Base-by-base conservation (phyloP, 2,329 filamentous ascomycete species). In the Alternaria sp. region DNA sequence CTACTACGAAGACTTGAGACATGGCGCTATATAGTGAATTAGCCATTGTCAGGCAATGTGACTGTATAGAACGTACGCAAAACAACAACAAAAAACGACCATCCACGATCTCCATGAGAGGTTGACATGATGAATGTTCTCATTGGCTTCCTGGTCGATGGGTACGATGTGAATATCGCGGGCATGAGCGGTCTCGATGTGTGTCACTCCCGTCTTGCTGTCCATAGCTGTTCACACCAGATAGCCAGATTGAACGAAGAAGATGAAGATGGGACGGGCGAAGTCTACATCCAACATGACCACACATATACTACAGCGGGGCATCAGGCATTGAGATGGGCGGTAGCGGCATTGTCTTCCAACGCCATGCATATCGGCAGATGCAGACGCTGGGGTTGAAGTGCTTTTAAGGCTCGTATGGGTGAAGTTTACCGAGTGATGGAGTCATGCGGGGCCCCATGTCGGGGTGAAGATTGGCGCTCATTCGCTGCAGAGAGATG, bases 31-130 rank as follows among this genome's bases (percentile, higher is more conserved):
- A 36, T 5, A 4, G 7, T 5, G 13, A 42, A 36, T 70, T 23
- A 68, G 57, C 28, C n/a, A 2, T 9, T 5, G 5, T 1, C 29
- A 13, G 1, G 28, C 6, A 77, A 76, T 61, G 3, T 11, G 10
- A 6, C 5, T 7, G 21, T 17, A 7, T 4, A 8, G 34, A 5
- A 10, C 70, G 17, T 63, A 74, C 71, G 75, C 76, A 57, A 85
- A 86, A 61, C 82, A 85, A 17, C 81, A 82, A 21, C 85, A 70
- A 50, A 81, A 80, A 24, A 82, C 79, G 1, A 81, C 80, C 9
- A 80, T 66, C 83, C 83, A 86, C 54, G 83, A 85, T 61, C 83
- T 78, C 84, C 84, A 86, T 39, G 82, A 81, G 11, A 86, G 72
- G 46, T 81, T 72, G 61, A 86, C 73, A 63, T 83, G 83, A 14